Evolutionary conservation across 805 yeast species (phyloP), one percentile per base, ranked within the genome.

Genomic region (Hanseniaspora mollemarum): DNA sequence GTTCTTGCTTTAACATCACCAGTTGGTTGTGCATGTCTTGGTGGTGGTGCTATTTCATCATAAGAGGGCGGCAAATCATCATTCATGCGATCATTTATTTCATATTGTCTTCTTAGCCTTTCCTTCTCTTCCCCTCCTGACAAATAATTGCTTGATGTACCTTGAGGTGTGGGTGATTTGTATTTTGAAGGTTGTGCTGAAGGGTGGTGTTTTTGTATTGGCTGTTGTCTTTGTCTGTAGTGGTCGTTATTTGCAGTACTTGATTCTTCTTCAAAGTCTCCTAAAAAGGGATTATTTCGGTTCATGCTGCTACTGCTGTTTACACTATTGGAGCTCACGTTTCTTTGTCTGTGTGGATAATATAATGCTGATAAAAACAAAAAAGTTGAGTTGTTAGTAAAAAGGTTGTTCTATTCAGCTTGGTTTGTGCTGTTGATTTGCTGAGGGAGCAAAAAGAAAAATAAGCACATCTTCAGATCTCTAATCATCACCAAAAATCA

Each of bases 31-130:
- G 9, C 56, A 60, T 52, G 60, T 57, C 38, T 57, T 58, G 43
- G 56, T 58, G 32, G 56, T 53, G 37, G 56, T 16, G 85, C 79
- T 19, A 73, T 82, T 57, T 81, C 87, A 56, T 80, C 84, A 59
- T 81, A 81, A 0, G 86, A 71, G 7, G 87, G 87, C 5, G 86
- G 85, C 6, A 73, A 63, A 37, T 63, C 64, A 52, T 58, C 48
- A 55, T 64, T 56, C 60, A 60, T 46, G 18, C 36, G 26, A 18
- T 46, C 50, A n/a, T 24, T 46, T 4, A 29, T 25, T 16, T 46
- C 50, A 49, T 65, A 64, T 51, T 64, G 56, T 55, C 61, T 55
- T 58, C 67, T 63, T 44, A 62, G 40, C 49, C 61, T 52, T 39
- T 63, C 61, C 53, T 61, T 58, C 53, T 61, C 62, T 59, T 70